Conservation (phyloP, 2,329 filamentous ascomycete genomes). For the Hypoxylon sp. region DNA sequence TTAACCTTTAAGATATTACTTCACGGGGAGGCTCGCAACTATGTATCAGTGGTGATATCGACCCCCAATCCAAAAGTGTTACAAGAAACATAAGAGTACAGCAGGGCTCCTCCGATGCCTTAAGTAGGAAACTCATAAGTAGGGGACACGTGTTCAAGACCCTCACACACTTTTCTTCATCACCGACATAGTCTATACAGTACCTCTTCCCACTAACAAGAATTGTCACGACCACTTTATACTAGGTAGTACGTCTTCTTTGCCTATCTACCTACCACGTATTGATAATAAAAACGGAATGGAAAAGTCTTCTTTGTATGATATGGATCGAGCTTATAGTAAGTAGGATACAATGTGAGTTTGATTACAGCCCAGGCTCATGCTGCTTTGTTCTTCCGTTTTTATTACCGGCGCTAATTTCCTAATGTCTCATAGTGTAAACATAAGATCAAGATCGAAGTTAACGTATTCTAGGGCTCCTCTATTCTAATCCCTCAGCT, state of each 20-base stretch:
- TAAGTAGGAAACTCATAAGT: too few relatives aligned
- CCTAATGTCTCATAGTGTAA: neutral
- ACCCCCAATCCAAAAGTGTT: neutral
- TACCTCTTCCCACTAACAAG: neutral
- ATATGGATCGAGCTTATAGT: neutral
- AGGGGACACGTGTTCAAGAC: neutral
- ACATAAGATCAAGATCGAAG: neutral
- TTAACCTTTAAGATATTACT: neutral
- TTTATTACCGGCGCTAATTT: slow-evolving; percentile 9
- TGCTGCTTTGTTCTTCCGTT: slow-evolving; percentile 25
- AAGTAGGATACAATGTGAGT: slow-evolving; percentile 11
- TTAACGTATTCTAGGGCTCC: neutral
- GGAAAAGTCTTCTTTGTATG: slow-evolving; percentile 4
- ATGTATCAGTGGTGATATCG: neutral
- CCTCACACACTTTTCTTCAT: neutral
- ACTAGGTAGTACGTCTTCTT: neutral
- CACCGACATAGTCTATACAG: neutral
- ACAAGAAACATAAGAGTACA: neutral
- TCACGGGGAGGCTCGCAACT: neutral
- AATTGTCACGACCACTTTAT: too few relatives aligned
- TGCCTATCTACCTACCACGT: neutral
- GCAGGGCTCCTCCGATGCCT: neutral
- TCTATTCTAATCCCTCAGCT: neutral
- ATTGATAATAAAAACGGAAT: neutral
- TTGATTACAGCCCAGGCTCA: slow-evolving; percentile 2